These are phyloP conservation scores for Podaxis sp. DNA, from an alignment of 768 basidiomycete species.

Conservation along the genomic window DNA sequence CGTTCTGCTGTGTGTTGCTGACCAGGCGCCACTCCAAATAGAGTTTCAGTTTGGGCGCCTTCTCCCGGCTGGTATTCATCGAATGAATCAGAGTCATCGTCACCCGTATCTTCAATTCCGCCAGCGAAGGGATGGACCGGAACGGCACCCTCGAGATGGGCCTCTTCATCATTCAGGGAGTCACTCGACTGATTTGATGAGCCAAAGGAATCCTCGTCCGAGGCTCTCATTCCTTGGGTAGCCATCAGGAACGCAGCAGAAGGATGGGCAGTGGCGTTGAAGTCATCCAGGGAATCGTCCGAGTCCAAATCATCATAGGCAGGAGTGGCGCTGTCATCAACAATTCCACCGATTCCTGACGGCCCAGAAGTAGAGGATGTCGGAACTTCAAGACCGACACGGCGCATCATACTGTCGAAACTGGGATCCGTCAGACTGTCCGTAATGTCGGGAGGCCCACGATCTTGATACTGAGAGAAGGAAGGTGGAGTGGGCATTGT, in stretches of 20 bases:
- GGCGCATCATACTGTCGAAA: constrained; percentile 70
- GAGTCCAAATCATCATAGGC: constrained; percentile 37
- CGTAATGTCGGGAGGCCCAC: constrained; percentile 42
- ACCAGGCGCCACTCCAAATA: constrained; percentile 68
- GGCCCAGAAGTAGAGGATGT: constrained; percentile 27
- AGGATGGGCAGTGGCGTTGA: constrained; percentile 60
- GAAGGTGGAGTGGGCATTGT: constrained; percentile 72
- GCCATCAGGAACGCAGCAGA: constrained; percentile 74
- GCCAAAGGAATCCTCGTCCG: constrained; percentile 47
- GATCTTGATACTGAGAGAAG: constrained; percentile 60
- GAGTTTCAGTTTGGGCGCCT: constrained; percentile 57
- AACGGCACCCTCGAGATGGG: constrained; percentile 31
- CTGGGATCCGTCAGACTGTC: constrained; percentile 55
- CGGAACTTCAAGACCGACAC: constrained; percentile 49
- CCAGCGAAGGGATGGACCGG: constrained; percentile 66
- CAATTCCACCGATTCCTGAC: constrained; percentile 26
- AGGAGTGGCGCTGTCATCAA: constrained; percentile 7
- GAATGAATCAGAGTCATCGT: constrained; percentile 55
- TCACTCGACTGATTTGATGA: constrained; percentile 60
- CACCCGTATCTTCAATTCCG: constrained; percentile 50
- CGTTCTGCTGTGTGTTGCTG: constrained; percentile 35
- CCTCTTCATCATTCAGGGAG: constrained; percentile 52
- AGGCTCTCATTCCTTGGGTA: constrained; percentile 33
- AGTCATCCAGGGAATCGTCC: constrained; percentile 54
- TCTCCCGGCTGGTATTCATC: constrained; percentile 40